Evolutionary conservation across 2,329 filamentous ascomycete genomes (phyloP).

Genomic region (Daldinia eschscholtzii): DNA sequence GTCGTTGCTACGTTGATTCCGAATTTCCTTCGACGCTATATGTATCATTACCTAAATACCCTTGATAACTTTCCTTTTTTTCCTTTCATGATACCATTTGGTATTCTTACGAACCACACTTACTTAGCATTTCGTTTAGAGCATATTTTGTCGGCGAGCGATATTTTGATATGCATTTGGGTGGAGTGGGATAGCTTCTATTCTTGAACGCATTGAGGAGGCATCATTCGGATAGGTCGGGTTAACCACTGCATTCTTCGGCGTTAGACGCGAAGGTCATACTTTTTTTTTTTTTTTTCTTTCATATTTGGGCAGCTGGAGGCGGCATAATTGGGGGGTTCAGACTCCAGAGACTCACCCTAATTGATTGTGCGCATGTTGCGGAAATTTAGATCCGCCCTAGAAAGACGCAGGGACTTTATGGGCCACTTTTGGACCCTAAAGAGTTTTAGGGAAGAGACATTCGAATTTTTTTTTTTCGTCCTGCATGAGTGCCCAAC

Average conservation of each 20-base stretch:
- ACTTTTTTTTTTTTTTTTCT: background rate
- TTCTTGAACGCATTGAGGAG: slow-evolving; percentile 28
- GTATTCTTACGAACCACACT: slow-evolving; percentile 6
- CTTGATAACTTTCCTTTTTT: slow-evolving; percentile 10
- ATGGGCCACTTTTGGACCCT: slow-evolving; percentile 14
- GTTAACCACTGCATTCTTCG: slow-evolving; percentile 32
- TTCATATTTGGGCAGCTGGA: slow-evolving; percentile 20
- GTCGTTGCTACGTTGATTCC: slow-evolving; percentile 11
- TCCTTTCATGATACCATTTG: slow-evolving; percentile 9
- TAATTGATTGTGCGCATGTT: slow-evolving; percentile 14
- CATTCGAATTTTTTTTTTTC: background rate
- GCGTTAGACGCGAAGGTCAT: slow-evolving; percentile 29
- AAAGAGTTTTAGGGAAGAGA: slow-evolving; percentile 7
- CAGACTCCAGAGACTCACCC: slow-evolving; percentile 1
- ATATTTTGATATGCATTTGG: slow-evolving; percentile 17
- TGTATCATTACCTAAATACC: slow-evolving; percentile 33
- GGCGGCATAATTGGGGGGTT: slow-evolving; percentile 12
- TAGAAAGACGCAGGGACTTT: slow-evolving; percentile 23
- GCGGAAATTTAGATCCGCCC: slow-evolving; percentile 26
- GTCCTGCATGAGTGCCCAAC: slow-evolving; percentile 40
- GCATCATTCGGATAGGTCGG: slow-evolving; percentile 30
- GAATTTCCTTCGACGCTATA: slow-evolving; percentile 3
- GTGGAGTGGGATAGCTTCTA: slow-evolving; percentile 19
- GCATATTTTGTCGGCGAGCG: slow-evolving; percentile 16
- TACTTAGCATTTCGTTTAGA: background rate